Base-by-base conservation (phyloP, 441 rosid genomes). In the Cnidoscolus chayamansa region DNA sequence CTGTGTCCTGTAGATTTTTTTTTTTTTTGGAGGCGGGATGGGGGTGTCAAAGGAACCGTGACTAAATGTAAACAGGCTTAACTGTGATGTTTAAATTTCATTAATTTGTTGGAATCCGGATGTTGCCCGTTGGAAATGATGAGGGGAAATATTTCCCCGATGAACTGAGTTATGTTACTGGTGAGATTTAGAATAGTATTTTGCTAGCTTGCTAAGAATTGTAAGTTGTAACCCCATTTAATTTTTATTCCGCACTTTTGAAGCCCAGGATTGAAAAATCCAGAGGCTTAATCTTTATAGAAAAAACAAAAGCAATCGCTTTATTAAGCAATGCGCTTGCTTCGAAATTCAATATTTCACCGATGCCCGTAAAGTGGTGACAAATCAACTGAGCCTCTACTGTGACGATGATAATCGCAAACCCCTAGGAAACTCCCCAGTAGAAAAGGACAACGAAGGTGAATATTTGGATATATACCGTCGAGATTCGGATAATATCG, bases 41-140 rank as follows among this genome's bases (percentile, higher is more conserved):
- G 10, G 45, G 71, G 67, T 67, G 64, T 56, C 25, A 31, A 25
- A 25, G 40, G 5, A 35, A 35, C 3, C 40, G 3, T 35, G 40
- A 35, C 12, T 37, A 63, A 30, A 40, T 73, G 76, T 74, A 55
- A 54, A 69, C 40, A 19, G 72, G 65, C 45, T 48, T n/a, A 7
- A 15, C 10, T 20, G 62, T 64, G 30, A 17, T 74, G 71, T 68
- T 71, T 66, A 56, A 32, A 73, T 82, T 82, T 49, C 68, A 67
- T 76, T 80, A 45, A 75, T 77, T 78, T 50, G 73, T 78, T 74
- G 63, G 67, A 49, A 79, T 65, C 67, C 68, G 70, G 43, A 45
- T 65, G n/a, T 10, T 67, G 74, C 12, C 7, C 32, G 16, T 17
- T 47, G 15, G 48, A 47, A 65, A 69, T 59, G 65, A 63, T 13